phyloP scores from a whole-genome alignment of 176 grass and related monocot genomes.

The Bolboschoenus planiculmis region DNA sequence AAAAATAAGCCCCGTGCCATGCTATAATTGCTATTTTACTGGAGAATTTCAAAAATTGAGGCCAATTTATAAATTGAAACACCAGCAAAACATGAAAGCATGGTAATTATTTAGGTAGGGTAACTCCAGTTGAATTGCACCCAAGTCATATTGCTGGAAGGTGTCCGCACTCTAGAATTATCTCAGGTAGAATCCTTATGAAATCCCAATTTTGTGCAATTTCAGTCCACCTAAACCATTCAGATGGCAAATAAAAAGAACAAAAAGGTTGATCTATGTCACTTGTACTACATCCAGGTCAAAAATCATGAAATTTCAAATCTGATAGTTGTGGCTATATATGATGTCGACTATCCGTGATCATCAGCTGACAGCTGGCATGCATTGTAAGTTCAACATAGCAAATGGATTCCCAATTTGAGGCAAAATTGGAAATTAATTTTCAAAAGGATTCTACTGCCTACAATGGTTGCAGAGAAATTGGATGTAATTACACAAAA shows the following conservation, averaged over 20 bases:
- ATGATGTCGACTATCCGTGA: background rate
- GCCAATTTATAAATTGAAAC: background rate
- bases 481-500: background rate
- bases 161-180: background rate
- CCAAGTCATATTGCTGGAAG: background rate
- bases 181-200: background rate
- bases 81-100: background rate
- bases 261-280: background rate
- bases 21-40: background rate
- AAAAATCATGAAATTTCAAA: background rate
- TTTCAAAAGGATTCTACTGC: background rate
- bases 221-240: background rate
- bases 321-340: background rate
- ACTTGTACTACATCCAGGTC: background rate
- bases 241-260: background rate
- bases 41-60: background rate
- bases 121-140: background rate
- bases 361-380: constrained; percentile 3
- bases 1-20: background rate
- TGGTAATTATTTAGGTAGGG: no score
- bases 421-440: background rate
- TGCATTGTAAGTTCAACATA: background rate
- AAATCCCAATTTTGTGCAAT: constrained; percentile 12
- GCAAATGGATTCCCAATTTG: constrained; percentile 34
- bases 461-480: constrained; percentile 18